Evolutionary conservation across 306 rosid species (phyloP), one percentile per base, ranked within the genome.

Genomic region (Chamaecrista fasciculata): DNA sequence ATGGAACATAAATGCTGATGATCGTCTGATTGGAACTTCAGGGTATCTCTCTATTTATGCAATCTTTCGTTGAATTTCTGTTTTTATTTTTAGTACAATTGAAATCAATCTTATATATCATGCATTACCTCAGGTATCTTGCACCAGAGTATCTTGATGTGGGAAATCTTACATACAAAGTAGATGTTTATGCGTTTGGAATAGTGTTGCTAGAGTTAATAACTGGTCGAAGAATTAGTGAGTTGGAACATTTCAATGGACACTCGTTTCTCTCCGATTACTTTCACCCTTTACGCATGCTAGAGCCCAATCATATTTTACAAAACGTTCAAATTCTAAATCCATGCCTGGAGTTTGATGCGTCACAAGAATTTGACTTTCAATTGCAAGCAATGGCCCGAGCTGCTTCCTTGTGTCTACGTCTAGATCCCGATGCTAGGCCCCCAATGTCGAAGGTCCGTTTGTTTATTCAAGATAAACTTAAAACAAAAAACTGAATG

Each of bases 141-240:
- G 98, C 98, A 31, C 98, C 92, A 21, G 98, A 94, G 78, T 85
- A 84, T 81, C 78, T 83, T 31, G 92, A 88, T 15, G 76, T 90
- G 8, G 91, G 92, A 61, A 82, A 86, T 60, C 84, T 88, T 69
- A 85, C 98, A 5, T 86, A 81, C 55, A 94, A 88, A 83, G 87
- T 85, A 39, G 98, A 94, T 70, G 97, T 90, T 29, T 90, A 94
- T 39, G 96, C 98, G 76, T 94, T 90, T 55, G 98, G 97, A 61
- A 75, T 90, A 68, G 84, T 94, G 73, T 70, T 94, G 42, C 42
- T 94, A 67, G 95, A 94, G 82, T 86, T 94, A 66, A 74, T 91
- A 58, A 85, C 95, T 12, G 92, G 95, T 53, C 78, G 70, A 78
- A 84, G 91, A 84, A 82, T 87, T 19, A 67, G 79, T 16, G 92